Base-by-base conservation (phyloP, 2,329 filamentous ascomycete species). In the Geoglossum cookeanum region DNA sequence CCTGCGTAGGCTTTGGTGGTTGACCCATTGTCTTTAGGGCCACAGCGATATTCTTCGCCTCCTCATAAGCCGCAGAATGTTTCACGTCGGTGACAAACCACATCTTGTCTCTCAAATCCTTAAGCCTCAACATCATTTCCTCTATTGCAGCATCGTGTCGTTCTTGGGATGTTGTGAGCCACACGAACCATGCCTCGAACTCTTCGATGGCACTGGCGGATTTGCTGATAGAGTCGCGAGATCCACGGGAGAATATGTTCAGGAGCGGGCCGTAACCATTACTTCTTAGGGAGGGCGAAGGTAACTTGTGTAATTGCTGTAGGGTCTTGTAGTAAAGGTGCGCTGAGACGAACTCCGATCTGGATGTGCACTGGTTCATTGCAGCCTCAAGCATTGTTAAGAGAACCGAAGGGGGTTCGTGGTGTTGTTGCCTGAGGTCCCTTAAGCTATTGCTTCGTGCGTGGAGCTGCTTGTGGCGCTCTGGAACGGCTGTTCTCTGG, bases 21-120 rank as follows among this genome's bases (percentile, higher is more conserved):
- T 81, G 75, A 9, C 83, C 85, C 92, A 98, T 97, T 6, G 85
- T 88, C 69, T 92, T 94, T 55, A 98, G 73, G 3, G 91, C 92
- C 59, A 86, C 78, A 4, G 89, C 87, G 52, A 97, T 84, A 61
- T 91, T 87, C 59, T 84, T 83, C 44, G 87, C 88, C 63, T 94
- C 85, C 59, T 92, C 87, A 64, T 96, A 97, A 8, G 83, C 81
- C 54, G 83, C 85, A 3, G 92, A 96, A 64, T 91, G 90, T 60
- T 87, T 84, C 32, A 97, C 90, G 68, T 96, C 89, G 1, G 87
- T 91, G 59, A 92, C 86, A 67, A 94, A 98, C 92, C 92, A 98
- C 87, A 97, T 95, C 74, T 97, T 97, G 68, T 95, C 87, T 47
- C 92, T 81, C 44, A 96, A 75, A 27, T 84, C 82, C 58, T 83